Evolutionary conservation across 2,329 filamentous ascomycete species (phyloP).

Genomic region (Colletotrichum orbiculare): DNA sequence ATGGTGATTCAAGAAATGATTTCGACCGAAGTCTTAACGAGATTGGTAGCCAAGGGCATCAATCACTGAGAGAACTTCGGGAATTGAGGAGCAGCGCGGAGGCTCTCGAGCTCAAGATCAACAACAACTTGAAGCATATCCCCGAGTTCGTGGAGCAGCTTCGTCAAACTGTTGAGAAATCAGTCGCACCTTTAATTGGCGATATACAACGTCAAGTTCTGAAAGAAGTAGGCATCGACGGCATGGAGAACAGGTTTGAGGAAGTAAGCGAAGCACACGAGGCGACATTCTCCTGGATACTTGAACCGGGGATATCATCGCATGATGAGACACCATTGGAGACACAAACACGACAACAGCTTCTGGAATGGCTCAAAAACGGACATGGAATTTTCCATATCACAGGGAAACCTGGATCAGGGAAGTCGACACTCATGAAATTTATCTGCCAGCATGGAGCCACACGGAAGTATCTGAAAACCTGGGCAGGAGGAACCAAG

Average conservation of each 20-base stretch:
- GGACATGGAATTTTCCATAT: neutral
- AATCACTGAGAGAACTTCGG: neutral
- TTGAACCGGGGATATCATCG: neutral
- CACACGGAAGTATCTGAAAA: neutral
- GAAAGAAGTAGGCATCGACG: neutral
- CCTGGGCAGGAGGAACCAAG: conserved; percentile 16
- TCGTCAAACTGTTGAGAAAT: neutral
- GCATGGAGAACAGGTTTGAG: conserved; percentile 6
- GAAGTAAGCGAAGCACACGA: conserved; percentile 6
- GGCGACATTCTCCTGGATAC: conserved; percentile 8
- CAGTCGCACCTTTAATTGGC: neutral
- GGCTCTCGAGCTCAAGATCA: neutral
- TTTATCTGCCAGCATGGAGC: conserved; percentile 2
- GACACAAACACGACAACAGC: neutral
- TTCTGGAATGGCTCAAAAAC: neutral
- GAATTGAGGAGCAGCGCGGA: neutral
- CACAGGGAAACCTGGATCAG: conserved; percentile 17
- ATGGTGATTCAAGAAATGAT: neutral
- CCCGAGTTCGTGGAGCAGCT: neutral
- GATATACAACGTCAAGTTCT: neutral
- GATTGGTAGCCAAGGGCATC: neutral
- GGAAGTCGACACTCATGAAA: conserved; percentile 27
- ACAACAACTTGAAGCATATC: fast-evolving
- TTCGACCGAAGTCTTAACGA: neutral
- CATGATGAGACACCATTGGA: neutral